phyloP scores from a whole-genome alignment of 139 green algal genomes.

The Trebouxia sp. region DNA sequence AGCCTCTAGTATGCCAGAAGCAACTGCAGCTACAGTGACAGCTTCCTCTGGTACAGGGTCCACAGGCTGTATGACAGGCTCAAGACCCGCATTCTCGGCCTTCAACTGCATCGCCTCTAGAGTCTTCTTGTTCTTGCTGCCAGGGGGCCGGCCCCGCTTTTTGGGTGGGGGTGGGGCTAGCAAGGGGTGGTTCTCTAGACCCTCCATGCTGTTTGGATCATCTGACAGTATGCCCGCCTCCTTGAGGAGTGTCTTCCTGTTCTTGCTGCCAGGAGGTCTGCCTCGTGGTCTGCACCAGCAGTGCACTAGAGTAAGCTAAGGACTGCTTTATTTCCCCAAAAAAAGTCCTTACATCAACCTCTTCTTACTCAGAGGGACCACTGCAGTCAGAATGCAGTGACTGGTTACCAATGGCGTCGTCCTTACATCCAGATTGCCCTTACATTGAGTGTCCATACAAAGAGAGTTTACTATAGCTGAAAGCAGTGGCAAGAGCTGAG shows the following conservation, averaged over 20 bases:
- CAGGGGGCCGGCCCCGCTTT: slow-evolving; percentile 11
- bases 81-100: background rate
- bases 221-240: slow-evolving; percentile 18
- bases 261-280: slow-evolving; percentile 24
- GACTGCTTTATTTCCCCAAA: no score
- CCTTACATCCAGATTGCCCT: no score
- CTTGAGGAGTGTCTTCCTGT: slow-evolving; percentile 14
- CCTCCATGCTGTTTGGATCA: slow-evolving; percentile 16
- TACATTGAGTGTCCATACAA: no score
- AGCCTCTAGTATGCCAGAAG: background rate
- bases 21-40: slow-evolving; percentile 10
- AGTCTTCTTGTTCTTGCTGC: slow-evolving; percentile 31
- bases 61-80: background rate
- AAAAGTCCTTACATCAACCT: no score
- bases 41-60: slow-evolving; percentile 15
- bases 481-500: no score
- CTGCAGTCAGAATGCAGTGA: no score
- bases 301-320: no score
- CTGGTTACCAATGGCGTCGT: no score
- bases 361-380: no score
- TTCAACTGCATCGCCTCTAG: background rate
- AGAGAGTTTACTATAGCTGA: no score
- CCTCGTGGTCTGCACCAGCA: background rate
- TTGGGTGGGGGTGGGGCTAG: background rate
- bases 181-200: slow-evolving; percentile 13